Conservation (phyloP, 148 eudicot genomes). For the Amaranthus hypochondriacus region DNA sequence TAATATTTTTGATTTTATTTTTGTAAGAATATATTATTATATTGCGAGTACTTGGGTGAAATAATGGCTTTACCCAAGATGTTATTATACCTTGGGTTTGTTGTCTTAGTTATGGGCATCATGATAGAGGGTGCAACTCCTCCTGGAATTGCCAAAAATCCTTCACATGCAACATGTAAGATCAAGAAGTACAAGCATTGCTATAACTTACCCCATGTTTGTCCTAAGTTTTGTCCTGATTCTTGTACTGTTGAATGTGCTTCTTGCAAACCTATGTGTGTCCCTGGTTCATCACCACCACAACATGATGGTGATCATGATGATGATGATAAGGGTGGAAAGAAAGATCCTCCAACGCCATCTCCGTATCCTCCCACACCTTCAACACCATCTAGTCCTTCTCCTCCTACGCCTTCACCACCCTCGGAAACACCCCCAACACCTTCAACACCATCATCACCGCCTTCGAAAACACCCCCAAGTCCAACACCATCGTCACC, state of each 20-base stretch:
- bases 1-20: background rate
- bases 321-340: background rate
- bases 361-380: background rate
- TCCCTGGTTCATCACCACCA: background rate
- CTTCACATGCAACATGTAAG: constrained; percentile 38
- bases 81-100: constrained; percentile 19
- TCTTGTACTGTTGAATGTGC: constrained; percentile 46
- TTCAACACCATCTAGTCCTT: background rate
- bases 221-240: constrained; percentile 59
- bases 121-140: constrained; percentile 37
- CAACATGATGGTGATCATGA: background rate
- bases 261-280: constrained; percentile 56
- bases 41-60: background rate
- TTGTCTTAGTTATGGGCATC: constrained; percentile 21
- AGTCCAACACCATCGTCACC: background rate
- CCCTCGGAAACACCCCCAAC: constrained; percentile 2
- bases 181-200: constrained; percentile 43
- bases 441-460: constrained; percentile 6
- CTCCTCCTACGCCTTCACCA: constrained; percentile 18
- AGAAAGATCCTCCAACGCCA: background rate
- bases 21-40: background rate
- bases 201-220: constrained; percentile 48
- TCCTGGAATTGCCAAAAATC: constrained; percentile 44
- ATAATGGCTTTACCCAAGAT: constrained; percentile 33
- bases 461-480: background rate